Percentiles rank a stretch among this genome's conserved stretches.
Evolutionary conservation across 345 rosid species (phyloP).

Genomic region (Populus alba): DNA sequence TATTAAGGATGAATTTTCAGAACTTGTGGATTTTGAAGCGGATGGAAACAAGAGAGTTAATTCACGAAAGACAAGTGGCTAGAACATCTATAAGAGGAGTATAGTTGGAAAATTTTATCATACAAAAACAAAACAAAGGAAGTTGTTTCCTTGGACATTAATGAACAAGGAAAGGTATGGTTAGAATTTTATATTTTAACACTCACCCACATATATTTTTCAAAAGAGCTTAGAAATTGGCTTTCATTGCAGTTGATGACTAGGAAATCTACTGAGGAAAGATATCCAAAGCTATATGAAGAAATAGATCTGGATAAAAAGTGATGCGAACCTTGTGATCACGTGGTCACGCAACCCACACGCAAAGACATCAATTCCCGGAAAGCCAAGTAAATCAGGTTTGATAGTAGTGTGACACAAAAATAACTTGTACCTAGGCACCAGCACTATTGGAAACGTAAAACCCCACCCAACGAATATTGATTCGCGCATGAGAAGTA

Average conservation of each 20-base stretch:
- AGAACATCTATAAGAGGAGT: slow-evolving; percentile 21
- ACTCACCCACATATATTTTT: background rate
- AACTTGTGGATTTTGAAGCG: slow-evolving; percentile 50
- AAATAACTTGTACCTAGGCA: no score
- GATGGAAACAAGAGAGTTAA: slow-evolving; percentile 42
- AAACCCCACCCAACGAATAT: no score
- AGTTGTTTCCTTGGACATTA: slow-evolving; percentile 29
- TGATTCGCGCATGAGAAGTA: no score
- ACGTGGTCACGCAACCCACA: no score
- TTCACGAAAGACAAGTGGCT: slow-evolving; percentile 35
- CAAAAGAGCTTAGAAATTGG: slow-evolving; percentile 9
- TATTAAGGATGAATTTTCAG: slow-evolving; percentile 78
- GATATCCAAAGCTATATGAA: slow-evolving; percentile 56
- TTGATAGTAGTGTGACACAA: no score
- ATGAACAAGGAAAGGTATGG: slow-evolving; percentile 41
- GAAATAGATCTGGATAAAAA: slow-evolving; percentile 69
- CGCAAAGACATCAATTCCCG: no score
- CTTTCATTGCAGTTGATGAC: slow-evolving; percentile 42
- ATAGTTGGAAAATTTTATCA: slow-evolving; percentile 10
- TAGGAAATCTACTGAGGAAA: slow-evolving; percentile 35
- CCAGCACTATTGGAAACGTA: no score
- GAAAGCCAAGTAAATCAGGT: no score
- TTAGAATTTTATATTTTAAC: slow-evolving; percentile 11
- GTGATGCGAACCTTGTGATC: slow-evolving; percentile 24
- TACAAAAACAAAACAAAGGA: slow-evolving; percentile 29